These are phyloP conservation scores for Nannochloropsis salina DNA, from an alignment of 108 stramenopile species.

Conservation along the genomic window DNA sequence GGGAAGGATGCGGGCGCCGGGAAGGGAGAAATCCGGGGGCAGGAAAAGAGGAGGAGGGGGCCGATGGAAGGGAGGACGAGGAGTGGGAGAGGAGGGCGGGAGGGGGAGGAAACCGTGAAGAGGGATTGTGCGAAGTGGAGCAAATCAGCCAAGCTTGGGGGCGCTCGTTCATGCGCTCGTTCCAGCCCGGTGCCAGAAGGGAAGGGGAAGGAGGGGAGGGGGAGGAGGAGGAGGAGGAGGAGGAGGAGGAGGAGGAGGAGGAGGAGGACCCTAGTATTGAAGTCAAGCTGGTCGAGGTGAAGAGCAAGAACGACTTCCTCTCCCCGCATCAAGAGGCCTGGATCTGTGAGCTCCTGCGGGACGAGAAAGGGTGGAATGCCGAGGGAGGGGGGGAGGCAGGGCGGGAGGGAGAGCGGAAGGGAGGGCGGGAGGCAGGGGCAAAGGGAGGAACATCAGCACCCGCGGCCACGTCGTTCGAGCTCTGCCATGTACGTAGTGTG, in stretches of 20 bases:
- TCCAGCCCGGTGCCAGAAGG: too few relatives aligned
- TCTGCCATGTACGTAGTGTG: background rate
- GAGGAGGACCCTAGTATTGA: background rate
- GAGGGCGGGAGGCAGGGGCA: too few relatives aligned
- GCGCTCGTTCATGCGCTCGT: too few relatives aligned
- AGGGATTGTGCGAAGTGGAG: background rate
- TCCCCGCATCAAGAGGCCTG: background rate
- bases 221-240: constrained; percentile 8
- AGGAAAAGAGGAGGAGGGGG: background rate
- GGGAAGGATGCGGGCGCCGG: too few relatives aligned
- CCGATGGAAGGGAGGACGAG: too few relatives aligned
- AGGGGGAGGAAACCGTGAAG: background rate
- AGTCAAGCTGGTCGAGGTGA: background rate
- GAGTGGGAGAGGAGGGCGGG: background rate
- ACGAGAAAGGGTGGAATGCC: background rate
- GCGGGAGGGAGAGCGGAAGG: too few relatives aligned
- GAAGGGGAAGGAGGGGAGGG: background rate
- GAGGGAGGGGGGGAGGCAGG: background rate
- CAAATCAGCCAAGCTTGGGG: background rate
- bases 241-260: background rate
- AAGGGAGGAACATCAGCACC: background rate
- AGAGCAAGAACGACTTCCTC: background rate
- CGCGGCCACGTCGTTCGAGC: background rate
- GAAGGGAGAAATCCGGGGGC: too few relatives aligned
- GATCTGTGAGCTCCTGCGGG: background rate